These are phyloP conservation scores for Pythium phragmiticola DNA, from an alignment of 352 stramenopile species.

Conservation along the genomic window DNA sequence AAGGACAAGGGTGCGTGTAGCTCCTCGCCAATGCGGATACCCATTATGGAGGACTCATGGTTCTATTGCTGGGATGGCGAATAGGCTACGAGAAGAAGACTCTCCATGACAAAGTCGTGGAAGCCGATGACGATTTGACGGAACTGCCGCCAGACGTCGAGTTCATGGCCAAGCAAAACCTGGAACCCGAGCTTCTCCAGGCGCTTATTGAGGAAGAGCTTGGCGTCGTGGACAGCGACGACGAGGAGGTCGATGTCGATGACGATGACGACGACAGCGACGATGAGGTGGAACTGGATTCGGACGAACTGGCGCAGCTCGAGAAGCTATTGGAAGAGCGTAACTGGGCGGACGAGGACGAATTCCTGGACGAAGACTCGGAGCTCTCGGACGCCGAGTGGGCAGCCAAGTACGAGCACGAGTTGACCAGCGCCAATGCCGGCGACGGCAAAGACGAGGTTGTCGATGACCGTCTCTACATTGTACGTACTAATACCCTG, in stretches of 20 bases:
- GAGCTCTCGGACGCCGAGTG: slow-evolving; percentile 54
- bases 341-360: slow-evolving; percentile 26
- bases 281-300: neutral
- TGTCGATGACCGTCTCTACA: slow-evolving; percentile 71
- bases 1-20: slow-evolving; percentile 51
- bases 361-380: slow-evolving; percentile 44
- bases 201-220: slow-evolving; percentile 22
- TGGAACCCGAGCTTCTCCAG: slow-evolving; percentile 35
- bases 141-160: slow-evolving; percentile 61
- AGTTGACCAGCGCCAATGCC: slow-evolving; percentile 55
- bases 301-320: slow-evolving; percentile 32
- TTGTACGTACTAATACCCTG: slow-evolving; percentile 34
- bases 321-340: slow-evolving; percentile 20
- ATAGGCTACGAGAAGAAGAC: slow-evolving; percentile 47
- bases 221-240: slow-evolving; percentile 14
- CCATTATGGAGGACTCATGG: neutral
- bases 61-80: neutral
- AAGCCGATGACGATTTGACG: slow-evolving; percentile 38
- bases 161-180: slow-evolving; percentile 53
- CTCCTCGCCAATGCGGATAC: neutral
- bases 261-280: slow-evolving; percentile 20
- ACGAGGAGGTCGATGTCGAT: neutral
- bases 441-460: slow-evolving; percentile 31
- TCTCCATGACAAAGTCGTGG: slow-evolving; percentile 55
- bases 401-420: slow-evolving; percentile 64